Base-by-base conservation (phyloP, 2,329 filamentous ascomycete genomes). In the Ambrosiella beaveri region DNA sequence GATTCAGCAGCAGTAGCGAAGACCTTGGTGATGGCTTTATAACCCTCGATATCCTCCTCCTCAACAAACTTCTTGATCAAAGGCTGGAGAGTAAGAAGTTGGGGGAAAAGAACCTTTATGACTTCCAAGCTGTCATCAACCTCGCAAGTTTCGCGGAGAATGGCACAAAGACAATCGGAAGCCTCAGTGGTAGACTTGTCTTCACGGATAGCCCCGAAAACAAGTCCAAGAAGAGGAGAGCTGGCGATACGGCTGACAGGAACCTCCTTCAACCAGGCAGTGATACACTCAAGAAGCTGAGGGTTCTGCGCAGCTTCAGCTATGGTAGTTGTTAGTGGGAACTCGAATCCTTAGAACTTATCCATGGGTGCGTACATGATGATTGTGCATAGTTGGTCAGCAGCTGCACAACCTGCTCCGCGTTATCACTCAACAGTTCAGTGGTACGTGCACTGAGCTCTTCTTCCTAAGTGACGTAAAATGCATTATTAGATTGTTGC, bases 211-310 rank as follows among this genome's bases (percentile, higher is more conserved):
- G 86, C 89, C 63, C 82, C 80, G 66, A 96, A 81, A 54, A 96
- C 80, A 56, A 90, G 76, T 63, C 88, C 81, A 64, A 98, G 76
- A 12, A 98, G 75, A 6, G 90, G 85, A 1, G 91, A 96, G 64
- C 84, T 85, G 63, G 95, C 85, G 62, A 98, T 82, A 62, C 86
- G 84, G 62, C 77, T 78, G 53, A 95, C 80, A 0, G 91, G 88
- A 6, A 98, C 88, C 71, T 98, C 93, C 64, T 89, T 82, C 64
- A 97, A 79, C 93, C 93, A 98, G 2, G 93, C 96, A 38, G 89
- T 94, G 64, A 97, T 89, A 68, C 93, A 97, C 65, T 96, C 88
- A 68, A 97, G 82, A 53, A 98, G 78, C 66, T 90, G 86, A 1
- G 91, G 90, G 66, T 96, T 95, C 62, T 84, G 85, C 7, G 88